Evolutionary conservation across 2,329 filamentous ascomycete species (phyloP), one percentile per base, ranked within the genome.

Genomic region (Fusarium dlaminii): DNA sequence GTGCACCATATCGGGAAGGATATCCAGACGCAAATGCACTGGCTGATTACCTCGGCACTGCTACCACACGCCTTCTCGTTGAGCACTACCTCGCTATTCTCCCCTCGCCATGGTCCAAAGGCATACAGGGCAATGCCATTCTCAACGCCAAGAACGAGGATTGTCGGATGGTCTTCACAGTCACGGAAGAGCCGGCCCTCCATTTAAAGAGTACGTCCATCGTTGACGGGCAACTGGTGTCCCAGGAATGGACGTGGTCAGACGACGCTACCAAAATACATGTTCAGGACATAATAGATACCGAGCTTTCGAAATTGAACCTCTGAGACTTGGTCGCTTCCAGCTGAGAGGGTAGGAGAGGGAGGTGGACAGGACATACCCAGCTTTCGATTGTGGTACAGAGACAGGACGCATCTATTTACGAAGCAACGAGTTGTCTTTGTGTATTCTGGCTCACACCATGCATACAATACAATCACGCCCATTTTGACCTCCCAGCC

Each of bases 11-110:
- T 57, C 77, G 79, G 17, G 83, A 86, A 30, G 80, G 82, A 11
- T 89, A 88, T 70, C 82, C 85, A 1, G 83, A 83, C 69, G 79
- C 86, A 22, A 69, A 75, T 15, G 85, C 86, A 39, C 82, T 88
- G 11, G 79, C 82, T 18, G 83, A 84, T 70, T 89, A 89, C 77
- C 73, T 89, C 14, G 80, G 82, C 63, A 83, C 83, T 24, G 84
- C 86, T 18, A 81, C 84, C 13, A 75, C 82, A 30, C 86, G 83
- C 49, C 80, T 81, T 46, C 79, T 88, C 7, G 79, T 83, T 1
- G 77, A 83, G 15, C 80, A 81, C 61, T 79, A 80, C 54, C 75
- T 84, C 36, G 70, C 76, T 29, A 68, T 72, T 37, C 74, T 82
- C 22, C 40, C 57, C 6, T 32, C 63, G 14, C 54, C 70, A 6